Conservation (phyloP, 805 yeast genomes). For the Isabelozyma rhagii region DNA sequence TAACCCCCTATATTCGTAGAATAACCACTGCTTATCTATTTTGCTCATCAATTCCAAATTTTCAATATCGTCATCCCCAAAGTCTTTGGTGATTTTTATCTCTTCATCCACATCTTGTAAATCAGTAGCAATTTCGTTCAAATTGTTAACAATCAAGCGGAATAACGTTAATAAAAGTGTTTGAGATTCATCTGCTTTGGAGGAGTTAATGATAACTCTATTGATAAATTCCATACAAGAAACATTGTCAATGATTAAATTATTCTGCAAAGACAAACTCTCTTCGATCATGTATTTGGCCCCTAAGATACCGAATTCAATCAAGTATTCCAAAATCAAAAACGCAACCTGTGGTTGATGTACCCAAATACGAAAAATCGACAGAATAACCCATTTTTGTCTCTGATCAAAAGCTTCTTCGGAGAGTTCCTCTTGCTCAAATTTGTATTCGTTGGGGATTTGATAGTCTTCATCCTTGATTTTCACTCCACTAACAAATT, state of each 20-base stretch:
- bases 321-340: conserved; percentile 39
- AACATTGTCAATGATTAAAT: conserved; percentile 37
- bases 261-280: conserved; percentile 21
- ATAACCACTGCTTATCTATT: conserved; percentile 39
- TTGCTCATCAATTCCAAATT: conserved; percentile 18
- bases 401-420: conserved; percentile 20
- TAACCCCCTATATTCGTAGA: conserved; percentile 40
- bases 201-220: conserved; percentile 25
- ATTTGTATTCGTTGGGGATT: conserved; percentile 26
- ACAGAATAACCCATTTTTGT: conserved; percentile 36
- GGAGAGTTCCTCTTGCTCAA: conserved; percentile 23
- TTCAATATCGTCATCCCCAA: conserved; percentile 21
- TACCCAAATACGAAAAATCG: conserved; percentile 40
- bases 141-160: conserved; percentile 23
- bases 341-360: conserved; percentile 46
- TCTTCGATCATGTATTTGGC: conserved; percentile 24
- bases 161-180: conserved; percentile 12
- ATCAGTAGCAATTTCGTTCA: conserved; percentile 20
- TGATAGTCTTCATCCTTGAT: conserved; percentile 27
- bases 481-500: conserved; percentile 30
- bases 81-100: conserved; percentile 22
- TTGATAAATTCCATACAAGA: conserved; percentile 43
- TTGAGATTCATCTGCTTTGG: conserved; percentile 9
- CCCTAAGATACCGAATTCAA: conserved; percentile 34
- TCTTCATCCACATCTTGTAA: conserved; percentile 13